Evolutionary conservation across 352 stramenopile genomes (phyloP).

Genomic region (Phytophthora ohioensis): DNA sequence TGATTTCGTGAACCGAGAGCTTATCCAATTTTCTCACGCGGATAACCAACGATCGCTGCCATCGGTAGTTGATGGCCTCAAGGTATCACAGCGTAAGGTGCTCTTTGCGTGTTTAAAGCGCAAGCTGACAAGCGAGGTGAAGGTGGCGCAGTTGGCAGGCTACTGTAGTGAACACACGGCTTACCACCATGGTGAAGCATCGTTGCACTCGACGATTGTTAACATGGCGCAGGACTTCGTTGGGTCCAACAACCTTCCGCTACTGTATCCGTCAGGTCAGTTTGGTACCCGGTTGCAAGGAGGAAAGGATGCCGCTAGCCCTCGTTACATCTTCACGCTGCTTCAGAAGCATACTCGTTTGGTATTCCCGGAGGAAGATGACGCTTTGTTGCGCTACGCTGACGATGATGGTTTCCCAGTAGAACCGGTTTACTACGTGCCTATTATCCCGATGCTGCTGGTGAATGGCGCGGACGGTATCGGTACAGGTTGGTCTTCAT

Average conservation of each 20-base stretch:
- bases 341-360: conserved; percentile 96
- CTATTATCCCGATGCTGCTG: conserved; percentile 96
- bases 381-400: conserved; percentile 96
- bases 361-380: conserved; percentile 99
- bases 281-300: conserved; percentile 99
- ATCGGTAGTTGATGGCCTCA: conserved; percentile 97
- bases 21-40: conserved; percentile 98
- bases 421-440: conserved; percentile 98
- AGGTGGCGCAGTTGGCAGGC: conserved; percentile 99
- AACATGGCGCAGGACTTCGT: conserved; percentile 99
- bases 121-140: conserved; percentile 99
- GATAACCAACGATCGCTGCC: conserved; percentile 98
- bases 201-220: conserved; percentile 98
- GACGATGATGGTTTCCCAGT: conserved; percentile 98
- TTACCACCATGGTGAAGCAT: conserved; percentile 99
- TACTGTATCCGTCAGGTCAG: conserved; percentile 97
- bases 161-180: conserved; percentile 97
- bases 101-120: conserved; percentile 98
- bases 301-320: conserved; percentile 98
- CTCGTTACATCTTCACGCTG: conserved; percentile 99
- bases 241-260: conserved; percentile 98
- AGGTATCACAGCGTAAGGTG: conserved; percentile 98
- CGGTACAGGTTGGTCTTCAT: conserved; percentile 98
- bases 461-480: conserved; percentile 99
- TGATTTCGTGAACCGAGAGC: conserved; percentile 99